Evolutionary conservation across 129 eudicot genomes (phyloP), one percentile per base, ranked within the genome.

Genomic region (Solidago caesia): DNA sequence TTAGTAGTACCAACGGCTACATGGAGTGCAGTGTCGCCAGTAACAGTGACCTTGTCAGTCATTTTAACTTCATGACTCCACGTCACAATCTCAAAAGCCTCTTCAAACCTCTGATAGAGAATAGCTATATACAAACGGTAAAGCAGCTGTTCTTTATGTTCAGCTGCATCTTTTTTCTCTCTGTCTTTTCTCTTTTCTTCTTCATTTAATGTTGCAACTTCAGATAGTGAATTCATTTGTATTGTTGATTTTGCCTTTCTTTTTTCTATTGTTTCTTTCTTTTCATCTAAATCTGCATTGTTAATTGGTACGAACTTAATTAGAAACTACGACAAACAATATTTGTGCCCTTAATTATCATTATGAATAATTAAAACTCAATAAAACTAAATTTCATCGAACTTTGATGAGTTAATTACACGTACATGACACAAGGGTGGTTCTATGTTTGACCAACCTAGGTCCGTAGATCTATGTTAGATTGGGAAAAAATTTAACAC

Each of bases 71-170:
- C 26, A 7, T 21, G 5, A 6, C 26, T 60, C 33, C 6, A 14
- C 6, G 4, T 33, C 62, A 64, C 33, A 49, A 75, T 15, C 3
- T 12, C 1, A 11, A 25, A 7, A 51, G 42, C 45, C 15, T 29
- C 33, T 29, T 11, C 10, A 43, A 9, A 62, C 46, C 21, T 63
- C 48, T 49, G 49, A 48, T 25, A 11, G 16, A 60, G 69, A 73
- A 21, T 64, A 46, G 77, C 77, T 44, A 27, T 8, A 15, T 74
- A 74, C 41, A 74, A 48, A 26, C 58, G 16, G 25, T 73, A 57
- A 8, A 41, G 76, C 16, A 42, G 15, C 4, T 41, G 7, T 60
- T 60, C 41, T 47, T 11, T 44, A 43, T 14, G 25, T 10, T 63
- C 70, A 12, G 27, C 64, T 53, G 33, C 49, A 62, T 46, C 10